phyloP scores from a whole-genome alignment of 2,329 filamentous ascomycete genomes.

The Emergomyces africanus region DNA sequence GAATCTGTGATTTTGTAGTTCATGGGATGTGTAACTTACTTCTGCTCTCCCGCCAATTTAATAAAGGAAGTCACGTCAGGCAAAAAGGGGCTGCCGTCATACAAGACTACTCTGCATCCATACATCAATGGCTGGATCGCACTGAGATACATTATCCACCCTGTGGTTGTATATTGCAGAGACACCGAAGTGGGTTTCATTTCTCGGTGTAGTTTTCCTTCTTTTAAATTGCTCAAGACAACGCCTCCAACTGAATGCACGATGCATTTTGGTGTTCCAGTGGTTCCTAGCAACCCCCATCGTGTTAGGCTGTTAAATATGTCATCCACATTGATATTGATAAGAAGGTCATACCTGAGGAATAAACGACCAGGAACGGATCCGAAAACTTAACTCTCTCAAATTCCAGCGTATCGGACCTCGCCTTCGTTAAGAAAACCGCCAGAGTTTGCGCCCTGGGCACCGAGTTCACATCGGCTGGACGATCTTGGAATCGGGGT shows the following conservation, averaged over 20 bases:
- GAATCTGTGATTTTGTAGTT: background rate
- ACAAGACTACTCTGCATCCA: constrained; percentile 54
- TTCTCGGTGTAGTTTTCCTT: constrained; percentile 43
- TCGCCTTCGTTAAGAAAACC: constrained; percentile 24
- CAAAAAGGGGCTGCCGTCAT: constrained; percentile 70
- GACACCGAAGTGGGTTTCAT: constrained; percentile 30
- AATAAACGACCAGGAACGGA: constrained; percentile 65
- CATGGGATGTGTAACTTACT: constrained; percentile 13
- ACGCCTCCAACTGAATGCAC: constrained; percentile 50
- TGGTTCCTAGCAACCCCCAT: constrained; percentile 54
- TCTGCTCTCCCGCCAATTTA: constrained; percentile 47
- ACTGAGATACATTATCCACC: constrained; percentile 80
- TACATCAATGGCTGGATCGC: constrained; percentile 46
- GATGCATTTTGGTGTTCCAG: constrained; percentile 73
- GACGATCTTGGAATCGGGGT: constrained; percentile 46
- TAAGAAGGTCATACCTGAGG: constrained; percentile 41
- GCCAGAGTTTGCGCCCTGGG: constrained; percentile 31
- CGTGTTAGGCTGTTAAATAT: background rate
- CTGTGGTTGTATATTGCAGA: constrained; percentile 55
- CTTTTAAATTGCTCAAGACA: constrained; percentile 39
- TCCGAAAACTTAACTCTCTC: constrained; percentile 56
- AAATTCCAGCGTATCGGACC: constrained; percentile 36
- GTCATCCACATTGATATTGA: background rate
- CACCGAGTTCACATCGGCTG: constrained; percentile 47
- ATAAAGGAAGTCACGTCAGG: constrained; percentile 54